Percentiles rank a stretch among this genome's conserved stretches.
These are phyloP conservation scores for Pyrenopolyporus hunteri DNA, from an alignment of 495 filamentous ascomycete genomes.

Conservation along the genomic window DNA sequence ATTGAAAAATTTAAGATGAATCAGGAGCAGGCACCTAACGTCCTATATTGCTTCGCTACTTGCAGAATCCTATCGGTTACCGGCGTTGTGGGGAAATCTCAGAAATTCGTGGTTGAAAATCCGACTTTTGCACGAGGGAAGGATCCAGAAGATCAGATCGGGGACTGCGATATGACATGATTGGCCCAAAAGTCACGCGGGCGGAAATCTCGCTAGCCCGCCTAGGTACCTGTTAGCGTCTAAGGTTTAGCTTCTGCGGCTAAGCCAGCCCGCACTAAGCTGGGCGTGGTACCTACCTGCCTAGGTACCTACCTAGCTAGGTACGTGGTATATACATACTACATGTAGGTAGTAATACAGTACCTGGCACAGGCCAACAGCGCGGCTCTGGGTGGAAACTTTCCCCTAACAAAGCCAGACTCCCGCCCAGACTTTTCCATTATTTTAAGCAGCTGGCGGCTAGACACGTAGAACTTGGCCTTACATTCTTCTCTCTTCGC, in stretches of 20 bases:
- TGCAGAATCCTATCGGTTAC: background rate
- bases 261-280: slow-evolving; percentile 3
- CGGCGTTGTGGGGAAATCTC: background rate
- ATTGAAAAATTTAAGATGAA: background rate
- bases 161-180: slow-evolving; percentile 10
- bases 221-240: too few relatives aligned
- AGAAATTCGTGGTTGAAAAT: background rate
- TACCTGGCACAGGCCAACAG: slow-evolving; percentile 10
- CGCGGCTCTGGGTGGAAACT: slow-evolving; percentile 26
- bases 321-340: too few relatives aligned
- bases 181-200: slow-evolving; percentile 21
- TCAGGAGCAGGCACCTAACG: background rate
- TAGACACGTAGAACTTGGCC: slow-evolving; percentile 19
- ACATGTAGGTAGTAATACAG: too few relatives aligned
- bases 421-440: too few relatives aligned
- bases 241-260: background rate
- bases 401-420: too few relatives aligned
- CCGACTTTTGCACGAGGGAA: slow-evolving; percentile 7
- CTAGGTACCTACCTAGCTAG: too few relatives aligned
- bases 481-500: slow-evolving; percentile 1
- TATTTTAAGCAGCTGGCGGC: slow-evolving; percentile 39
- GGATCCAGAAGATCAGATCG: slow-evolving; percentile 18
- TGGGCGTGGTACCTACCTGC: too few relatives aligned
- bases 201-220: too few relatives aligned
- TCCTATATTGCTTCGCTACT: too few relatives aligned